Conservation (phyloP, 148 eudicot genomes). For the Persicaria maculosa region DNA sequence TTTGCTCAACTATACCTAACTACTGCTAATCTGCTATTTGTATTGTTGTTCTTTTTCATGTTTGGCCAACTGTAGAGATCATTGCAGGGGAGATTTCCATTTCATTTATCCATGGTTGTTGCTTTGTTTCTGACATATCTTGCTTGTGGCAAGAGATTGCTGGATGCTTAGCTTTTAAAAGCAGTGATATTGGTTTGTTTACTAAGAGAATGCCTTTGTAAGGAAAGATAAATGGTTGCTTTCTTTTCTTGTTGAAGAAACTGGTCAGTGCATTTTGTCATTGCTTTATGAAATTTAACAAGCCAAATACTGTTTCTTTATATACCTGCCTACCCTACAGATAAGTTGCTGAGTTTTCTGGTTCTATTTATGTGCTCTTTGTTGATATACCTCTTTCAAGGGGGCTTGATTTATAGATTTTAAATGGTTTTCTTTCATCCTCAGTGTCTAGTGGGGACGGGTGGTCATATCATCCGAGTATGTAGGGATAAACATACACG, state of each 20-base stretch:
- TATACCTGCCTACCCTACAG: not conserved
- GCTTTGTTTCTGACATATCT: not conserved
- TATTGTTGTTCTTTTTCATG: no score
- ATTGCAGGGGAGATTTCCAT: not conserved
- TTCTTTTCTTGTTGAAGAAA: not conserved
- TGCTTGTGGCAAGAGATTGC: slow-evolving; percentile 5
- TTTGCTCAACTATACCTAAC: slow-evolving; percentile 3
- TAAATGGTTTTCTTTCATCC: not conserved
- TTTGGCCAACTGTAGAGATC: not conserved
- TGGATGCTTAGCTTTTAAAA: not conserved
- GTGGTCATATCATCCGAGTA: not conserved
- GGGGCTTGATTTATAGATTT: not conserved
- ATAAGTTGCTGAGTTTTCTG: not conserved
- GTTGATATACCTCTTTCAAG: not conserved
- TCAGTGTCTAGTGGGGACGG: not conserved
- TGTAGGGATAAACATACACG: not conserved
- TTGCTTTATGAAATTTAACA: not conserved
- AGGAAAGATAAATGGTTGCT: not conserved
- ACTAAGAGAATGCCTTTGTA: not conserved
- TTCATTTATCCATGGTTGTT: not conserved
- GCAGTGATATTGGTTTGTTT: not conserved
- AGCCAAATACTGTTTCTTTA: not conserved
- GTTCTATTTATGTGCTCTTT: not conserved
- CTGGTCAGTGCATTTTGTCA: not conserved
- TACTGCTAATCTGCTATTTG: no score